Evolutionary conservation across 2,329 filamentous ascomycete species (phyloP).

Genomic region (Lasiodiplodia theobromae): DNA sequence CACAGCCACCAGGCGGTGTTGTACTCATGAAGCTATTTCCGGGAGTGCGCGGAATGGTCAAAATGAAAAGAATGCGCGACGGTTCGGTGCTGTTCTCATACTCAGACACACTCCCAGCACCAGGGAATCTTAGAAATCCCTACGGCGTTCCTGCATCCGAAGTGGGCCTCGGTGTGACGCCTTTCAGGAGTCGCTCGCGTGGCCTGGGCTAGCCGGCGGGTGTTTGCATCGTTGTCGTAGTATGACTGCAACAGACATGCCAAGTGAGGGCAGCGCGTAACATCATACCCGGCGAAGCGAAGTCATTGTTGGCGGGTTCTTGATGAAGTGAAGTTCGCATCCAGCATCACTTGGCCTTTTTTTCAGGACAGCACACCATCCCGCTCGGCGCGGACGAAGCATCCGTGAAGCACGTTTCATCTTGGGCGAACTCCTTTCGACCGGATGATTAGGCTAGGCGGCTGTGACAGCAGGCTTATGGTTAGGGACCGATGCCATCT

Average conservation of each 20-base stretch:
- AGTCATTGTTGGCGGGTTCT: background rate
- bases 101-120: background rate
- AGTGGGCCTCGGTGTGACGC: conserved; percentile 2
- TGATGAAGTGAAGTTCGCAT: conserved; percentile 7
- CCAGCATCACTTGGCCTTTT: background rate
- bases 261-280: conserved; percentile 15
- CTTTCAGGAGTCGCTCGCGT: conserved; percentile 9
- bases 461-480: background rate
- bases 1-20: background rate
- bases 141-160: conserved; percentile 19
- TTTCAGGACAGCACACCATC: background rate
- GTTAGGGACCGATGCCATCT: background rate
- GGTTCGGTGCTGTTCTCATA: background rate
- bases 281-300: conserved; percentile 5
- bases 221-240: conserved; percentile 16
- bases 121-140: background rate
- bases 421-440: background rate
- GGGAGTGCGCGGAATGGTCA: conserved; percentile 7
- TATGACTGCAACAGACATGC: conserved; percentile 7
- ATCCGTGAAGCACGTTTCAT: conserved; percentile 16
- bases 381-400: conserved; percentile 13
- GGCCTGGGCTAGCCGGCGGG: conserved; percentile 15
- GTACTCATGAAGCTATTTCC: conserved; percentile 9
- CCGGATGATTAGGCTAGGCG: background rate
- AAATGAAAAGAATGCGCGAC: background rate